phyloP scores from a whole-genome alignment of 768 basidiomycete species.

The Suillus spraguei region DNA sequence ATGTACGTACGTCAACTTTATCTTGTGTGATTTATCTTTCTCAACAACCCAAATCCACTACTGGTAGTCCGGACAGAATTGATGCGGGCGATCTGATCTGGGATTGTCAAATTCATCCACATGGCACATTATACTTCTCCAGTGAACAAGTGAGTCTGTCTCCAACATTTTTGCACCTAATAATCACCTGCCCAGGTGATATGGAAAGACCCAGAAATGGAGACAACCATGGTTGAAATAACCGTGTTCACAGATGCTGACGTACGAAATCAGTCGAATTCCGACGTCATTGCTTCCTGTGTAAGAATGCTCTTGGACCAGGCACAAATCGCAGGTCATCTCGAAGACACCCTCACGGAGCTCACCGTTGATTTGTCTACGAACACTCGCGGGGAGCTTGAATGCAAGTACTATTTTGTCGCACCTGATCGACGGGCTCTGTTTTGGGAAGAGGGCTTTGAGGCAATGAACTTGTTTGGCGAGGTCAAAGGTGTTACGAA shows the following conservation, averaged over 20 bases:
- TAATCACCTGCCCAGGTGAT: slow-evolving; percentile 1
- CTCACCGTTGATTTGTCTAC: slow-evolving; percentile 2
- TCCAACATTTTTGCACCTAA: neutral
- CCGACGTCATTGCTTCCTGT: neutral
- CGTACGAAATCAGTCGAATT: neutral
- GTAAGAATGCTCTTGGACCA: slow-evolving; percentile 6
- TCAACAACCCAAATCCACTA: neutral
- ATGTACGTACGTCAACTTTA: neutral
- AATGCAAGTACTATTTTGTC: slow-evolving; percentile 7
- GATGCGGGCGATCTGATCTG: neutral
- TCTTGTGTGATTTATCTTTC: neutral
- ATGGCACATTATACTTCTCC: slow-evolving; percentile 6
- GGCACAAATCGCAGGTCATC: neutral
- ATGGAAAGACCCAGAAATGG: slow-evolving; percentile 6
- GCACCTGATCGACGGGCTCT: slow-evolving; percentile 1
- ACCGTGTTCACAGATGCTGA: slow-evolving; percentile 4
- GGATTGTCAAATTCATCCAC: neutral
- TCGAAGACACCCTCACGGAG: slow-evolving; percentile 4
- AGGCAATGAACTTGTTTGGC: neutral
- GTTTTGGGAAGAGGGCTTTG: slow-evolving; percentile 1
- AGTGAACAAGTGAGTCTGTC: slow-evolving; percentile 1
- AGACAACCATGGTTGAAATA: slow-evolving; percentile 2
- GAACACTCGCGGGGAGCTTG: neutral
- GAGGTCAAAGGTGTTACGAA: slow-evolving; percentile 1
- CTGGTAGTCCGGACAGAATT: slow-evolving; percentile 1